Percentiles rank a stretch among this genome's conserved stretches.
These are phyloP conservation scores for Phialemonium atrogriseum DNA, from an alignment of 2,329 filamentous ascomycete genomes.

Conservation along the genomic window DNA sequence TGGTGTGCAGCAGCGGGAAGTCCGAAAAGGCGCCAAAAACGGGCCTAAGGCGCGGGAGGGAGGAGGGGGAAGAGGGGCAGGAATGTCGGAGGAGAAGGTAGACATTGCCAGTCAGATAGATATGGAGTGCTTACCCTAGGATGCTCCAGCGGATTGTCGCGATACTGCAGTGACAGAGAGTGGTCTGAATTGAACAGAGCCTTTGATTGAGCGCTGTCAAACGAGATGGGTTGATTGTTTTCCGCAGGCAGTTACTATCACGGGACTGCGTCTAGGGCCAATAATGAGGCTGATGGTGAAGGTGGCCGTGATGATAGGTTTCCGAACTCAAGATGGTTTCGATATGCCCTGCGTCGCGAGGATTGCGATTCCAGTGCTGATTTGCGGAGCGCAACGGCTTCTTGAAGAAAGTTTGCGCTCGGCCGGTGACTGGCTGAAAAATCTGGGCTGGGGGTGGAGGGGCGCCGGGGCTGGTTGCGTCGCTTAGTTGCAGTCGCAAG, in stretches of 20 bases:
- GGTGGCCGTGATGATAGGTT: constrained; percentile 45
- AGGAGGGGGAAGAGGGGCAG: constrained; percentile 7
- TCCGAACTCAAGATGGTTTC: constrained; percentile 25
- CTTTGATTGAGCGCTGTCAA: constrained; percentile 22
- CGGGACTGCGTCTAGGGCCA: constrained; percentile 41
- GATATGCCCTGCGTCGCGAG: constrained; percentile 14
- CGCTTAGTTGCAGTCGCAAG: no score
- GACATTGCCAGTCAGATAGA: constrained; percentile 2
- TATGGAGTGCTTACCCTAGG: constrained; percentile 12
- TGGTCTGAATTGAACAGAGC: constrained; percentile 8
- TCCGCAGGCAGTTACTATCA: constrained; percentile 41
- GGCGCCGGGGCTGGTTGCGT: no score
- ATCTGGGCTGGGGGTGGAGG: constrained; percentile 6
- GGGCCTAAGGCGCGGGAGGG: constrained; percentile 10
- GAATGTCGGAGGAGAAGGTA: constrained; percentile 1
- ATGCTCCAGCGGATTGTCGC: constrained; percentile 3
- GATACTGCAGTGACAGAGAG: constrained; percentile 4
- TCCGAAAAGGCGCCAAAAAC: constrained; percentile 8
- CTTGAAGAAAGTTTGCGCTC: constrained; percentile 15
- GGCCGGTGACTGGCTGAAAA: constrained; percentile 20
- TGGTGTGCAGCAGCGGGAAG: constrained; percentile 12
- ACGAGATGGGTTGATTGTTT: constrained; percentile 22
- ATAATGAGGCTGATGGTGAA: constrained; percentile 33
- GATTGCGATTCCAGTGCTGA: constrained; percentile 39
- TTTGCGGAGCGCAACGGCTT: constrained; percentile 27